phyloP scores from a whole-genome alignment of 257 asterid species.

The Cruciata laevipes region DNA sequence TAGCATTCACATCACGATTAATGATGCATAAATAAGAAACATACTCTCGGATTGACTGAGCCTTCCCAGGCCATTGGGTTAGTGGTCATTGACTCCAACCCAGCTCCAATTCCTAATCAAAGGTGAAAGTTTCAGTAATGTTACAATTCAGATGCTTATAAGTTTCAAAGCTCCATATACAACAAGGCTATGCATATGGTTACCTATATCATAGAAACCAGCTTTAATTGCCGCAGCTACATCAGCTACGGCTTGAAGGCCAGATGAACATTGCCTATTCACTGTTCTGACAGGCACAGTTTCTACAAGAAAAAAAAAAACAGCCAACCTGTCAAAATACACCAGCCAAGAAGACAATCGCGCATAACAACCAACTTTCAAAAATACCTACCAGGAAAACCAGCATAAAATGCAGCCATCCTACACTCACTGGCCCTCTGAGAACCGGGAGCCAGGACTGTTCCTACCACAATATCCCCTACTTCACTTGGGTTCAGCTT shows the following conservation, averaged over 20 bases:
- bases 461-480: conserved; percentile 96
- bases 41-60: conserved; percentile 90
- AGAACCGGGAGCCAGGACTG: conserved; percentile 95
- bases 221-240: conserved; percentile 99
- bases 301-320: conserved; percentile 36
- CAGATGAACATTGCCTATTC: conserved; percentile 98
- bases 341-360: not conserved
- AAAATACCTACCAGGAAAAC: conserved; percentile 73
- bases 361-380: not conserved
- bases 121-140: conserved; percentile 10
- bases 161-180: not conserved
- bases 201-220: conserved; percentile 96
- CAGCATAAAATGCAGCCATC: conserved; percentile 99
- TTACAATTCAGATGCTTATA: not conserved
- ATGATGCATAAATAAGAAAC: conserved; percentile 9
- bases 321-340: conserved; percentile 8
- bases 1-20: not conserved
- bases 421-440: conserved; percentile 98
- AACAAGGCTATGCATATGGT: not conserved
- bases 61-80: conserved; percentile 99
- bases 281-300: conserved; percentile 97
- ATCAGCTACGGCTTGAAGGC: conserved; percentile 99
- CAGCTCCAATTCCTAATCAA: conserved; percentile 90
- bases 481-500: conserved; percentile 81
- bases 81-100: conserved; percentile 88